These are phyloP conservation scores for Lactarius psammicola DNA, from an alignment of 768 basidiomycete genomes.

Conservation along the genomic window DNA sequence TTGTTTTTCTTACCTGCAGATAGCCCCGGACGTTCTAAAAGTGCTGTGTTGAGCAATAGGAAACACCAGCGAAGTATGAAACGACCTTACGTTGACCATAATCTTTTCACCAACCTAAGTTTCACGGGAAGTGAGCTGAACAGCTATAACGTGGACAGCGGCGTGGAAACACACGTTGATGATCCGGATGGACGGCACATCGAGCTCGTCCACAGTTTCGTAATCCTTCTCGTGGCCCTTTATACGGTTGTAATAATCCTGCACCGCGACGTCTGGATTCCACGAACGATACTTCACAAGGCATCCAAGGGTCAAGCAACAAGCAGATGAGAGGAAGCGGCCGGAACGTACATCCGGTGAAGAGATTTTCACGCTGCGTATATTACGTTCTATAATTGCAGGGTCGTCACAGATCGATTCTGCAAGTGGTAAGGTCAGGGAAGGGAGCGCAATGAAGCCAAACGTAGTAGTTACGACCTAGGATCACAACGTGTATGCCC, in stretches of 20 bases:
- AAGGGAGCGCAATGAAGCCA: constrained; percentile 3
- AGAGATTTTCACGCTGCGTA: constrained; percentile 95
- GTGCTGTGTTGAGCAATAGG: constrained; percentile 1
- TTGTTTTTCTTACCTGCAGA: constrained; percentile 57
- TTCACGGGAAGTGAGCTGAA: constrained; percentile 1
- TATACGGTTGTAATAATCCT: constrained; percentile 92
- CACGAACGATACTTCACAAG: constrained; percentile 77
- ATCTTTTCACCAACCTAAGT: constrained; percentile 90
- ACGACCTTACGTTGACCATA: constrained; percentile 74
- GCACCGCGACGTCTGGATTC: constrained; percentile 88
- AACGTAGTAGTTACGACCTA: constrained; percentile 53
- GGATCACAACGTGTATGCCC: constrained; percentile 90
- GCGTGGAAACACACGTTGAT: constrained; percentile 17
- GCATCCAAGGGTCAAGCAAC: background rate
- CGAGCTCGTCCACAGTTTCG: constrained; percentile 86
- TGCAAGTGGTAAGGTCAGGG: constrained; percentile 36
- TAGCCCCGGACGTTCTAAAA: constrained; percentile 81
- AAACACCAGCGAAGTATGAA: background rate
- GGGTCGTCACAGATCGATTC: constrained; percentile 90
- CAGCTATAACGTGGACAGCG: background rate
- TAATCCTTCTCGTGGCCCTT: constrained; percentile 83
- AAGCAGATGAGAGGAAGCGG: background rate
- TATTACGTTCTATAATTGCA: constrained; percentile 92
- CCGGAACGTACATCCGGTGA: constrained; percentile 82
- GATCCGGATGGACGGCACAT: constrained; percentile 31